A percentile compares a stretch with the other conserved stretches of the same genome.
Evolutionary conservation across 2,329 filamentous ascomycete genomes (phyloP).

Genomic region (Trichophyton mentagrophytes): DNA sequence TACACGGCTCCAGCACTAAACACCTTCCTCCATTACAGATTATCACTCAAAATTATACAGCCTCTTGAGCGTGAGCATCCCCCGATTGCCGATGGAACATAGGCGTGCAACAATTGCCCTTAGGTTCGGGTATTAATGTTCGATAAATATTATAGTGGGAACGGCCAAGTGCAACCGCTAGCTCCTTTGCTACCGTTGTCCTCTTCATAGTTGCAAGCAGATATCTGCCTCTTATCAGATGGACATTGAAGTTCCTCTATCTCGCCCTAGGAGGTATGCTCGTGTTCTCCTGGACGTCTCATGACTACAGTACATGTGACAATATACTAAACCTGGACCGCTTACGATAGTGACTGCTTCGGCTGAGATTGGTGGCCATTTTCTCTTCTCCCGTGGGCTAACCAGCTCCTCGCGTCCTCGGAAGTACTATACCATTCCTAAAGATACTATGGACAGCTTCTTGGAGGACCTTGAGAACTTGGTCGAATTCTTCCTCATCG

Average conservation of each 20-base stretch:
- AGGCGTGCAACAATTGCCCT: not conserved
- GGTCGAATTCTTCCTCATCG: conserved; percentile 56
- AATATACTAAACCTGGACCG: conserved; percentile 5
- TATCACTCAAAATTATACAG: conserved; percentile 57
- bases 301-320: not conserved
- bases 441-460: conserved; percentile 49
- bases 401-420: conserved; percentile 49
- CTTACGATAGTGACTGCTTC: conserved; percentile 39
- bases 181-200: conserved; percentile 45
- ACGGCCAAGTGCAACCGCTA: conserved; percentile 50
- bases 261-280: conserved; percentile 44
- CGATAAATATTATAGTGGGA: conserved; percentile 43
- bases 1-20: not conserved
- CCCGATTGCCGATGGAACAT: not conserved
- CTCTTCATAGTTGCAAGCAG: conserved; percentile 50
- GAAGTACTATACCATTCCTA: conserved; percentile 54
- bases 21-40: conserved; percentile 26
- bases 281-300: not conserved
- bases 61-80: conserved; percentile 44
- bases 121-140: conserved; percentile 2
- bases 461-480: conserved; percentile 52
- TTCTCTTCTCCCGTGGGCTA: conserved; percentile 45
- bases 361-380: conserved; percentile 44
- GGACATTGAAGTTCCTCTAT: conserved; percentile 48
- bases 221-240: conserved; percentile 50